Base-by-base conservation (phyloP, 495 filamentous ascomycete genomes). In the Daldinia loculata region DNA sequence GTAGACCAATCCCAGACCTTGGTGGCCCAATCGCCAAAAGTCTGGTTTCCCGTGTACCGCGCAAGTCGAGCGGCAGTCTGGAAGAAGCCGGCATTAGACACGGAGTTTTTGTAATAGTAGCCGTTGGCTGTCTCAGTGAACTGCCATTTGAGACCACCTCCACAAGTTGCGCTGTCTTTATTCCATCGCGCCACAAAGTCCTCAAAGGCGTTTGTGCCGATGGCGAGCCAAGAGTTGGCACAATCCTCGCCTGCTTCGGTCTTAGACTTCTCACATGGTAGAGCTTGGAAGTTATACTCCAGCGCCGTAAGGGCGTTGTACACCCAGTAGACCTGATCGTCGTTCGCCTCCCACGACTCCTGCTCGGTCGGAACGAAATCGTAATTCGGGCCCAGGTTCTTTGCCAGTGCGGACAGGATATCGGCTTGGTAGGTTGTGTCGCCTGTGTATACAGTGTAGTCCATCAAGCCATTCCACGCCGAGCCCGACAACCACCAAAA, bases 321-420 rank as follows among this genome's bases (percentile, higher is more conserved):
- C 43, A 85, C 91, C 93, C 93, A 97, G 76, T 96, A 97, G 0
- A 84, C 89, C 74, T 95, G 93, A 75, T 96, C 93, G 71, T 96
- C 93, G 74, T 96, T 96, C 52, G 93, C 92, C 63, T 88, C 84
- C 2, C 90, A 90, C 61, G 88, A 85, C 19, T 90, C 89, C 66
- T 97, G 93, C 78, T 97, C 96, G 6, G 80, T 76, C 0, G 94
- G 92, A 88, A 92, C 91, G 74, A 90, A 95, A 61, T 93, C 86
- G 17, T 83, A 79, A 36, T 90, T 84, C 3, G 85, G 83, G 4
- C 91, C 90, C 11, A 86, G 86, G 75, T 97, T 94, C 79, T 87
- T 90, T 0, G 91, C 69, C 36, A 97, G 75, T 0, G 85, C 92
- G 61, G 92, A 87, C 2, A 77, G 84, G 1, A 89, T 89, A 22